These are phyloP conservation scores for Kodamaea sagamina DNA, from an alignment of 805 yeast genomes.

Conservation along the genomic window DNA sequence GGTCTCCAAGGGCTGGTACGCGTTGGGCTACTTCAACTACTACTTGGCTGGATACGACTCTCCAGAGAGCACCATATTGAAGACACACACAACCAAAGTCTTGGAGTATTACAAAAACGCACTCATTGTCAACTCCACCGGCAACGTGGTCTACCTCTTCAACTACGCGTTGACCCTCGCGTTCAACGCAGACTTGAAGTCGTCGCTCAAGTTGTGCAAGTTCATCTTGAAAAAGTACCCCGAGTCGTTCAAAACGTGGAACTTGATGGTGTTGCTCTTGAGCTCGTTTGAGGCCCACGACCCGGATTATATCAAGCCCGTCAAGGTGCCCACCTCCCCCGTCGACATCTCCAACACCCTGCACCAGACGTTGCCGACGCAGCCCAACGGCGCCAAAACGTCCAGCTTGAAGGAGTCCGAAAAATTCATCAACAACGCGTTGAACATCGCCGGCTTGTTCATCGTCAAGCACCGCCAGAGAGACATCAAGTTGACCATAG, in stretches of 20 bases:
- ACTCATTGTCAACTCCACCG: conserved; percentile 39
- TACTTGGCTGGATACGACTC: conserved; percentile 30
- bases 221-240: conserved; percentile 52
- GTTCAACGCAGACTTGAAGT: conserved; percentile 41
- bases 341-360: conserved; percentile 4
- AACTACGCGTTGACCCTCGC: conserved; percentile 54
- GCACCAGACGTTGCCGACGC: conserved; percentile 7
- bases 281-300: conserved; percentile 58
- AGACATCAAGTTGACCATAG: conserved; percentile 26
- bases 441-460: conserved; percentile 43
- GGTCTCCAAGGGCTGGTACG: conserved; percentile 39
- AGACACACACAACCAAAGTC: conserved; percentile 19
- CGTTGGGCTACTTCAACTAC: conserved; percentile 35
- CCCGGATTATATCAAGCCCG: conserved; percentile 15
- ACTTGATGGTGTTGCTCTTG: conserved; percentile 62
- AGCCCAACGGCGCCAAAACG: conserved; percentile 7
- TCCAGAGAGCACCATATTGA: conserved; percentile 22
- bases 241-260: conserved; percentile 63
- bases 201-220: conserved; percentile 50
- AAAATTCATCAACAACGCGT: conserved; percentile 55
- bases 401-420: conserved; percentile 45
- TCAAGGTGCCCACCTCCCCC: conserved; percentile 5
- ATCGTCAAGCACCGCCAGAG: conserved; percentile 30
- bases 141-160: conserved; percentile 33
- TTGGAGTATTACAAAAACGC: conserved; percentile 34